Base-by-base conservation (phyloP, 306 rosid genomes). In the Abrus pulchellus region DNA sequence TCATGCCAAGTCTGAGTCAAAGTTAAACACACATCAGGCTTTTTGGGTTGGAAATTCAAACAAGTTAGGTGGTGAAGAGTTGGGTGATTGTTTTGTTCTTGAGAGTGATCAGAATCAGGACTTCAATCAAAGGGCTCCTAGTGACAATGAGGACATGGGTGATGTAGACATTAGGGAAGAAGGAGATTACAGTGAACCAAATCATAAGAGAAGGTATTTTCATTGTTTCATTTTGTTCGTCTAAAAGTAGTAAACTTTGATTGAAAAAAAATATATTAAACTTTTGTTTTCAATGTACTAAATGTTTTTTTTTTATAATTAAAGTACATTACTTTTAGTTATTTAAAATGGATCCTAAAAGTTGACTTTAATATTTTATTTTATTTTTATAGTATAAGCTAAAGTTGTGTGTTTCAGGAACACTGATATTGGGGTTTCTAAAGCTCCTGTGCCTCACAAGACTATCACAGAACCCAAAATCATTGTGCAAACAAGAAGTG, bases 391-490 rank as follows among this genome's bases (percentile, higher is more conserved):
- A 9, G 10, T 32, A 12, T 80, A 78, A 34, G 76, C 54, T 50
- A 69, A 40, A 47, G 14, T 61, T 45, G 41, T 79, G 27, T 76
- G 52, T 48, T 82, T 83, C 93, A 94, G 98, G 94, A 90, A 76
- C 78, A 68, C 87, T 50, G 94, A 92, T 2, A 76, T 56, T 43
- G 93, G 73, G 59, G 70, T 84, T 80, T 68, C 94, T 67, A 91
- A 85, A 76, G 90, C 49, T 75, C 80, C 93, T 76, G 56, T 86
- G 79, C 76, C 93, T 48, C 96, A 90, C 79, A 94, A 89, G 83
- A 90, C 92, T 47, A 89, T 94, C 57, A 87, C 94, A 49, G 98
- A 94, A 82, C 88, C 98, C 77, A 94, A 94, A 90, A 92, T 94
- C 81, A 92, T 94, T 68, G 94, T 94, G 72, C 97, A 90, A 81